Percentiles rank a stretch among this genome's conserved stretches.
Conservation (phyloP, 2,329 filamentous ascomycete genomes). For the Pseudogymnoascus sp. region DNA sequence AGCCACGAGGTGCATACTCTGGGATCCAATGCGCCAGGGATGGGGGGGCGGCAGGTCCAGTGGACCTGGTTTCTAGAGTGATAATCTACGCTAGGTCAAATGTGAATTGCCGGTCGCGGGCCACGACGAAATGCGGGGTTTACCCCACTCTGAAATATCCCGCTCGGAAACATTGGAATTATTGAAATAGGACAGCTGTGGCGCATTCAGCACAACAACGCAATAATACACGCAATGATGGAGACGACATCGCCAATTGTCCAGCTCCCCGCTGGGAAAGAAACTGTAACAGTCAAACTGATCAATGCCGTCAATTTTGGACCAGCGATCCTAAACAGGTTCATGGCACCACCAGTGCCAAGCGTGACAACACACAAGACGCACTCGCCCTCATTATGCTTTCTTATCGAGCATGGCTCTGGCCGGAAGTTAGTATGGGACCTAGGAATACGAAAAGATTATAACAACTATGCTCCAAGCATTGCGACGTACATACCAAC, state of each 20-base stretch:
- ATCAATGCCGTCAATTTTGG: constrained; percentile 5
- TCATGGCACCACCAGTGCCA: constrained; percentile 12
- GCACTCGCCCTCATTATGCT: constrained; percentile 11
- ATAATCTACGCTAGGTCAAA: neutral
- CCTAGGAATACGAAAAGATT: constrained; percentile 27
- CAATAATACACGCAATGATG: neutral
- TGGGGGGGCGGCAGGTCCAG: neutral
- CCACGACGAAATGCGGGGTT: neutral
- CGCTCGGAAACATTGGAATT: neutral
- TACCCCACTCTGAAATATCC: neutral
- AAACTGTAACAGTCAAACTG: neutral
- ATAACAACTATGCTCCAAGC: constrained; percentile 22
- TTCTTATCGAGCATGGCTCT: constrained; percentile 16
- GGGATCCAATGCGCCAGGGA: neutral
- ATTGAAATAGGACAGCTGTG: neutral
- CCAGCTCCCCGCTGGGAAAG: neutral
- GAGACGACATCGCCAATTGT: neutral
- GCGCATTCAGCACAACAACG: neutral
- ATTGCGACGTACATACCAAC: constrained; percentile 19
- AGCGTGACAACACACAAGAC: constrained; percentile 2
- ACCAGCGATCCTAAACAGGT: neutral
- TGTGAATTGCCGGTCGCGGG: neutral
- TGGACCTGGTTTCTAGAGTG: neutral
- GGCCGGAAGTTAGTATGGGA: constrained; percentile 25
- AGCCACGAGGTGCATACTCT: neutral